Evolutionary conservation across 2,329 filamentous ascomycete genomes (phyloP).

Genomic region (Penicillium sp.): DNA sequence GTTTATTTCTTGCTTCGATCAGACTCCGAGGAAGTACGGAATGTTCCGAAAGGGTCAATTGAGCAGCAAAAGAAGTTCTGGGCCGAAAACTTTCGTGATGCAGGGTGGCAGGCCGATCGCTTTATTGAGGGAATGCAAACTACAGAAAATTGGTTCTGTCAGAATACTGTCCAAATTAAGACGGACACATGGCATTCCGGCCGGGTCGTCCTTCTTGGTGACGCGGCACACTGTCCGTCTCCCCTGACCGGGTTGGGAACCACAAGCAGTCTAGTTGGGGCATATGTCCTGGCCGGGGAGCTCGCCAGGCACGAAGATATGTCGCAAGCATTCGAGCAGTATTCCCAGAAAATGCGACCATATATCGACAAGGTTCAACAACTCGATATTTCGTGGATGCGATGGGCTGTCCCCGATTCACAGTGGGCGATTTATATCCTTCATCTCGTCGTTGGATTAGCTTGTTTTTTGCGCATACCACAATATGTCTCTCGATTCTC

Average conservation of each 20-base stretch:
- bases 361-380: conserved; percentile 25
- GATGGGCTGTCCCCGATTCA: conserved; percentile 15
- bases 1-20: conserved; percentile 24
- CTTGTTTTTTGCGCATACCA: conserved; percentile 21
- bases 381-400: conserved; percentile 14
- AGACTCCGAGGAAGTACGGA: conserved; percentile 10
- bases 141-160: conserved; percentile 47
- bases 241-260: conserved; percentile 40
- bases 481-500: conserved; percentile 17
- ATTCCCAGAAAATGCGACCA: conserved; percentile 26
- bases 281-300: conserved; percentile 59
- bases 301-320: conserved; percentile 28
- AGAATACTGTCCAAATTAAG: conserved; percentile 38
- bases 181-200: conserved; percentile 30
- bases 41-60: conserved; percentile 13
- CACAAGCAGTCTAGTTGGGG: conserved; percentile 38
- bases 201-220: conserved; percentile 41
- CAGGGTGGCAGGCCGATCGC: conserved; percentile 40
- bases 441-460: conserved; percentile 10
- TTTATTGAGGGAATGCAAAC: conserved; percentile 42
- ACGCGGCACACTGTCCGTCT: conserved; percentile 41
- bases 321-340: conserved; percentile 20
- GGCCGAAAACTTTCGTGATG: conserved; percentile 32
- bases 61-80: conserved; percentile 31
- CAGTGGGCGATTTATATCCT: conserved; percentile 23